A percentile compares a stretch with the other conserved stretches of the same genome.
These are phyloP conservation scores for Ziziphus jujuba DNA, from an alignment of 306 rosid genomes.

Conservation along the genomic window DNA sequence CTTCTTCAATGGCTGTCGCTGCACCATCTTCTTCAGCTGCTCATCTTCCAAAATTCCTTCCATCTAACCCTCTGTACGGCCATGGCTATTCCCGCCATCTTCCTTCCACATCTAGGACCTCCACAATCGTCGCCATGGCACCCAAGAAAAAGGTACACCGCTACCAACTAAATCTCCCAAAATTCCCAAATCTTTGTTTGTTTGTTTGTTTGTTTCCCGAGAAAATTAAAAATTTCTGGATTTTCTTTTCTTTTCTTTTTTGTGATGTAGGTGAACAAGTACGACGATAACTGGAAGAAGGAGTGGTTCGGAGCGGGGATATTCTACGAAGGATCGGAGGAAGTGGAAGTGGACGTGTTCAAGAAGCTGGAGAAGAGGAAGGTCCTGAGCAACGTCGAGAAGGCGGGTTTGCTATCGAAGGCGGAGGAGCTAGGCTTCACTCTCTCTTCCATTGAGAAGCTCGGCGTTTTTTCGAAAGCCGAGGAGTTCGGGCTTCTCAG, in stretches of 20 bases:
- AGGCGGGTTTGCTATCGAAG: slow-evolving; percentile 74
- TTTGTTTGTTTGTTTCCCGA: slow-evolving; percentile 14
- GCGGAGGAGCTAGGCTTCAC: slow-evolving; percentile 84
- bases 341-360: slow-evolving; percentile 88
- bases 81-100: slow-evolving; percentile 2
- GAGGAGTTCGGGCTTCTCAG: slow-evolving; percentile 88
- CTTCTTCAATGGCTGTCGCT: slow-evolving; percentile 57
- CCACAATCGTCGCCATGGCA: slow-evolving; percentile 70
- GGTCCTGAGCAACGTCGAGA: slow-evolving; percentile 84
- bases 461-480: slow-evolving; percentile 84
- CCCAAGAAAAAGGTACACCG: slow-evolving; percentile 62
- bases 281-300: slow-evolving; percentile 72
- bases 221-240: background rate
- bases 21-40: slow-evolving; percentile 58
- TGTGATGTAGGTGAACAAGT: slow-evolving; percentile 71
- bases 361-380: slow-evolving; percentile 82
- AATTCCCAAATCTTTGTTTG: too few relatives aligned
- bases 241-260: background rate
- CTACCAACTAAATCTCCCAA: background rate
- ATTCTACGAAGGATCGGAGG: slow-evolving; percentile 87
- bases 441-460: slow-evolving; percentile 82
- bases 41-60: slow-evolving; percentile 35
- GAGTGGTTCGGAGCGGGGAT: slow-evolving; percentile 93
- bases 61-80: slow-evolving; percentile 25
- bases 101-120: slow-evolving; percentile 31